A percentile compares a stretch with the other conserved stretches of the same genome.
These are phyloP conservation scores for Pythium aphanidermatum DNA, from an alignment of 352 stramenopile species.

Conservation along the genomic window DNA sequence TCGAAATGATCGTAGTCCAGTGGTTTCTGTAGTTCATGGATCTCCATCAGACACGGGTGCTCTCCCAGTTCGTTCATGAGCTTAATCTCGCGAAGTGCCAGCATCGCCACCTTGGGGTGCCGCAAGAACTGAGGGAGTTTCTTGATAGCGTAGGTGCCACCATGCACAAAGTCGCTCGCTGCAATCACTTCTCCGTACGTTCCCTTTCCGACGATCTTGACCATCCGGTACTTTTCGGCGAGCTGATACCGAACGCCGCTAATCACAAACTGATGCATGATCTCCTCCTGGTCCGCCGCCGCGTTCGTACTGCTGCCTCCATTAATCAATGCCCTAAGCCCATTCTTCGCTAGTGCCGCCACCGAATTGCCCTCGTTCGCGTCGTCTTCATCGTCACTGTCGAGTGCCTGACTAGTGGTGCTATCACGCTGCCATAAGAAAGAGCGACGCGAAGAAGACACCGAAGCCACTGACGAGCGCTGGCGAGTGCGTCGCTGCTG, in stretches of 20 bases:
- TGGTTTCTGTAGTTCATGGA: slow-evolving; percentile 78
- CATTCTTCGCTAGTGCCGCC: slow-evolving; percentile 15
- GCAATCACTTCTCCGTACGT: slow-evolving; percentile 90
- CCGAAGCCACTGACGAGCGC: slow-evolving; percentile 21
- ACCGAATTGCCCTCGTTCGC: slow-evolving; percentile 11
- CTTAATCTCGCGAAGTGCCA: slow-evolving; percentile 84
- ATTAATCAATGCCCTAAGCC: slow-evolving; percentile 16
- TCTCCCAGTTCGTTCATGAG: slow-evolving; percentile 80
- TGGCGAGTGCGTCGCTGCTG: slow-evolving; percentile 26
- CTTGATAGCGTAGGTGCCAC: slow-evolving; percentile 86
- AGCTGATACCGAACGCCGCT: slow-evolving; percentile 83
- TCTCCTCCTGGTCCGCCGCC: slow-evolving; percentile 30
- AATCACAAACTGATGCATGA: slow-evolving; percentile 89
- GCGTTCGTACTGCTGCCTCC: background rate
- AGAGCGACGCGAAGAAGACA: slow-evolving; percentile 6
- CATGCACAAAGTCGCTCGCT: slow-evolving; percentile 78
- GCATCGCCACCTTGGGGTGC: slow-evolving; percentile 77
- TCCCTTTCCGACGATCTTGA: slow-evolving; percentile 85
- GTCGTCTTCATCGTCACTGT: slow-evolving; percentile 12
- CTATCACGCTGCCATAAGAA: slow-evolving; percentile 18
- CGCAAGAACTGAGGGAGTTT: slow-evolving; percentile 83
- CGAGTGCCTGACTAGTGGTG: background rate
- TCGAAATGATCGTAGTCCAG: slow-evolving; percentile 89
- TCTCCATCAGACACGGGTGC: slow-evolving; percentile 74
- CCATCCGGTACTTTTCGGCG: slow-evolving; percentile 85